Base-by-base conservation (phyloP, 352 stramenopile genomes). In the Elongisporangium prolatum region DNA sequence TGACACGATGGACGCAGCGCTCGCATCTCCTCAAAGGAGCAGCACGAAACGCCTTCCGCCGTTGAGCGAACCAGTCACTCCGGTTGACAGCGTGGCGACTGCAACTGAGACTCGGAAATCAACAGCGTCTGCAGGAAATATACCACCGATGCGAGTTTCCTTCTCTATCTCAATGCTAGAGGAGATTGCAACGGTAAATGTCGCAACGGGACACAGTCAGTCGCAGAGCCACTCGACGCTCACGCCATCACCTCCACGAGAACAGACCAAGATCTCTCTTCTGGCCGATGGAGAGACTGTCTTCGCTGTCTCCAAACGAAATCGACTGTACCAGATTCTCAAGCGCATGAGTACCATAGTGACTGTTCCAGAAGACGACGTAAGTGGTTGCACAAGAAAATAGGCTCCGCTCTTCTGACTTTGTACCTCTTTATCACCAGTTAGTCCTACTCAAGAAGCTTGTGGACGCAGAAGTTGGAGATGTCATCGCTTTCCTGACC, bases 361-460 rank as follows among this genome's bases (percentile, higher is more conserved):
- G 10, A 25, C 59, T 0, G 62, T 91, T 38, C 61, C 64, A 49
- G 82, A 91, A 61, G 74, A 89, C 40, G 72, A 91, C 56, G 79
- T 86, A 53, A 24, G 68, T 59, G 7, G 22, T 18, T 7, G 7
- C 44, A n/a, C n/a, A n/a, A n/a, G n/a, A n/a, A n/a, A n/a, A n/a
- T n/a, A n/a, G n/a, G 54, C 64, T 10, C 21, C 44, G 17, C 54
- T 16, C 51, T 38, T 2, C 21, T 16, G 54, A 24, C 21, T 40
- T 18, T 13, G 17, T 56, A 11, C 11, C 3, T n/a, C 49, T 54
- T 67, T 56, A 64, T 52, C 17, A 24, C 17, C 58, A 89, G 80
- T 65, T 91, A 4, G 51, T 84, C 21, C 25, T 84, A 7, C 69
- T 91, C 0, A 91, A 91, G 62, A 88, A 86, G 37, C 68, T 89